Percentiles rank a stretch among this genome's conserved stretches.
phyloP scores from a whole-genome alignment of 2,329 filamentous ascomycete genomes.

The Penicillium occitanis region DNA sequence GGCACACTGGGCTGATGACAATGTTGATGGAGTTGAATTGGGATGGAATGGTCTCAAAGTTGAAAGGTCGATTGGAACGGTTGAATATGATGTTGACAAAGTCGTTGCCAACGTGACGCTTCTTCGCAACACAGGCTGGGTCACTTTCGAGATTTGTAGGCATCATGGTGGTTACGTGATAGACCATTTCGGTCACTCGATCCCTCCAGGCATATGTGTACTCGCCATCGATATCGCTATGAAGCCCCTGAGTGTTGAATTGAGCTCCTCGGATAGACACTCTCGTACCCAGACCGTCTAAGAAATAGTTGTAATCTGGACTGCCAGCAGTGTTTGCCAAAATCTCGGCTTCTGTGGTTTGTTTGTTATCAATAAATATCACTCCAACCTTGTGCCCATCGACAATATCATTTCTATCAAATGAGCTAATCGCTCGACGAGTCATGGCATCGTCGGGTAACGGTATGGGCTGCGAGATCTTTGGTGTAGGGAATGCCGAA shows the following conservation, averaged over 20 bases:
- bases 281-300: slow-evolving; percentile 77
- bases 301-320: slow-evolving; percentile 80
- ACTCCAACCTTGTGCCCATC: slow-evolving; percentile 96
- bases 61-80: slow-evolving; percentile 85
- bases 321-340: slow-evolving; percentile 84
- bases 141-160: slow-evolving; percentile 79
- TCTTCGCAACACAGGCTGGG: slow-evolving; percentile 76
- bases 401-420: slow-evolving; percentile 85
- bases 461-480: slow-evolving; percentile 66
- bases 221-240: slow-evolving; percentile 79
- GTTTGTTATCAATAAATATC: slow-evolving; percentile 85
- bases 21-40: slow-evolving; percentile 98
- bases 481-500: slow-evolving; percentile 46
- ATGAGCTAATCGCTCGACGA: slow-evolving; percentile 71
- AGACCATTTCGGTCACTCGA: slow-evolving; percentile 90
- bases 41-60: slow-evolving; percentile 87
- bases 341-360: slow-evolving; percentile 79
- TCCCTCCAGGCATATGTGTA: slow-evolving; percentile 94
- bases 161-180: slow-evolving; percentile 97
- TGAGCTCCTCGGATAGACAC: slow-evolving; percentile 76
- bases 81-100: slow-evolving; percentile 99
- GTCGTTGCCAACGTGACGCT: slow-evolving; percentile 94
- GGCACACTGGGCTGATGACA: slow-evolving; percentile 77
- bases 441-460: slow-evolving; percentile 72
- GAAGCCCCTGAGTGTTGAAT: slow-evolving; percentile 91